phyloP scores from a whole-genome alignment of 345 rosid species.

The Streptanthus diversifolius region DNA sequence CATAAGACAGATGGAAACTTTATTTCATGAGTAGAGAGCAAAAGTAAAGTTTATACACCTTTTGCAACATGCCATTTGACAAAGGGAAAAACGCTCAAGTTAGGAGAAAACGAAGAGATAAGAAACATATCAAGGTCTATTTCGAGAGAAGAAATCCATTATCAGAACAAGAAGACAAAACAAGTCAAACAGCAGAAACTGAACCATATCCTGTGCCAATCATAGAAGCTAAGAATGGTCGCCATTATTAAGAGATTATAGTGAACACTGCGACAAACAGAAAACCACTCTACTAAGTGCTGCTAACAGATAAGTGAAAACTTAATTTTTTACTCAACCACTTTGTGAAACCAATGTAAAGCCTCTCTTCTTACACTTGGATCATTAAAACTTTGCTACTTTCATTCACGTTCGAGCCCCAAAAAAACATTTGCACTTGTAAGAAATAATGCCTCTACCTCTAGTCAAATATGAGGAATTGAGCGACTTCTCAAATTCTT shows the following conservation, averaged over 20 bases:
- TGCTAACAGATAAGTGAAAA: background rate
- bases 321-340: background rate
- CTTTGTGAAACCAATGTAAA: background rate
- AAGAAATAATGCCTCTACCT: background rate
- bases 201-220: background rate
- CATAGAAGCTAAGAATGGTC: background rate
- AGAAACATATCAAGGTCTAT: background rate
- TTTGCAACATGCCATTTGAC: background rate
- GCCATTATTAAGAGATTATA: background rate
- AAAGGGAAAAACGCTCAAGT: background rate
- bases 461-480: background rate
- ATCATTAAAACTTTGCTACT: conserved; percentile 1
- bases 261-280: background rate
- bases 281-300: background rate
- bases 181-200: background rate
- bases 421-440: background rate
- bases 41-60: no score
- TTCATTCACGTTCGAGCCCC: background rate
- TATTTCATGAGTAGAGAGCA: background rate
- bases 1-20: background rate
- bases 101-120: background rate
- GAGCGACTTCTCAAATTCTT: background rate
- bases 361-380: background rate
- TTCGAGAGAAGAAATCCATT: background rate
- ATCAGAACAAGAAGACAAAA: background rate